Base-by-base conservation (phyloP, 2,329 filamentous ascomycete genomes). In the Colletotrichum sidae region DNA sequence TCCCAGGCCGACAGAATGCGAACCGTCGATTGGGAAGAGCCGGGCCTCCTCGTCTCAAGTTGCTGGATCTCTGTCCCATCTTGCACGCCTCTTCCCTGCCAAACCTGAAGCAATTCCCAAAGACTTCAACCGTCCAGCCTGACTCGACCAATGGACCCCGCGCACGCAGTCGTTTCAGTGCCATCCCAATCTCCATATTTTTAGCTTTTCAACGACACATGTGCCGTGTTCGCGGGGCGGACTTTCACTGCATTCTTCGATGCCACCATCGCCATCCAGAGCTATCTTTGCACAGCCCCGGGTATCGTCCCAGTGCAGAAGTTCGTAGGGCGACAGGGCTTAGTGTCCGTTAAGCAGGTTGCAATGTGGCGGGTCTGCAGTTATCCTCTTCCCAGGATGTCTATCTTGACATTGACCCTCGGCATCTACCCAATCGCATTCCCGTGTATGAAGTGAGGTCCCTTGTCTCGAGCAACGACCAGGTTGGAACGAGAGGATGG, bases 41-140 rank as follows among this genome's bases (percentile, higher is more conserved):
- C 38, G 53, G 47, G 12, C 39, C 42, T 34, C 39, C 42, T 34
- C 53, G 58, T 63, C 63, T 63, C 63, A 57, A 57, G 63, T 57
- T 47, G 52, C 58, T 62, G 47, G 53, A 42, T 25, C 52, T 44
- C 25, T 66, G 58, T 62, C 52, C 62, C 58, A 62, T 61, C 46
- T 52, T 53, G 7, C 11, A 13, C 47, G 38, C 4, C 52, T 62
- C n/a, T 62, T 25, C 58, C 62, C 42, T 57, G 62, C 52, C 57
- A 25, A 51, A 46, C 44, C 52, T 63, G 51, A 57, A 56, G 41
- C 8, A 12, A 17, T 25, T 25, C 25, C 25, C 25, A 25, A 25
- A 25, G 25, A 25, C 1, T 25, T 25, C 25, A 25, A 25, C 25
- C 25, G 25, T 25, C 25, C 56, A 34, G 15, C 51, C 41, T 62